These are phyloP conservation scores for Goniomonas avonlea DNA, from an alignment of 78 protist species.

Conservation along the genomic window DNA sequence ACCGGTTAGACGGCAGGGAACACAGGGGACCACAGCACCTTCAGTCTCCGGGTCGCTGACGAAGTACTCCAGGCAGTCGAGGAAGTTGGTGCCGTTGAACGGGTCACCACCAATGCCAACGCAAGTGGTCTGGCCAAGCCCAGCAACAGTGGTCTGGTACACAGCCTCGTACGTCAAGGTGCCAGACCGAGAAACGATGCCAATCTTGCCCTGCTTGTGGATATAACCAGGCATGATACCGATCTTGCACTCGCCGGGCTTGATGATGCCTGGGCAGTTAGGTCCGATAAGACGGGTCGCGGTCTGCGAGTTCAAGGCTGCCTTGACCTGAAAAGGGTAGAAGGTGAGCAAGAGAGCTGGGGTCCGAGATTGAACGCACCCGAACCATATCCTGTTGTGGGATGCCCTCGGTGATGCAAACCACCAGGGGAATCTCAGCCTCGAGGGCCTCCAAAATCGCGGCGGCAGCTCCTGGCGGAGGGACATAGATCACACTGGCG, in stretches of 20 bases:
- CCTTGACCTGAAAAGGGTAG: conserved; percentile 56
- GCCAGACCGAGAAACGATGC: conserved; percentile 95
- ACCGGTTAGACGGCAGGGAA: too few relatives aligned
- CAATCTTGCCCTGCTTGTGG: conserved; percentile 87
- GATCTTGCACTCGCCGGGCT: conserved; percentile 98
- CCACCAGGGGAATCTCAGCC: conserved; percentile 75
- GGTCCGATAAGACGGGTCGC: conserved; percentile 93
- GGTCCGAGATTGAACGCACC: neutral
- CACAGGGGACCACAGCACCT: conserved; percentile 57
- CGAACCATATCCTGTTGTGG: conserved; percentile 80
- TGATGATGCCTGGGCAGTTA: conserved; percentile 97
- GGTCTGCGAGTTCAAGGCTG: conserved; percentile 52
- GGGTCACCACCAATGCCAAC: conserved; percentile 99
- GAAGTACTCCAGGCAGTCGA: conserved; percentile 84
- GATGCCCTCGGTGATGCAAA: conserved; percentile 96
- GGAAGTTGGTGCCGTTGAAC: conserved; percentile 98
- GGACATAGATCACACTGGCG: conserved; percentile 91
- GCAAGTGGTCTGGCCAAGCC: conserved; percentile 88
- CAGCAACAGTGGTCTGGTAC: conserved; percentile 85
- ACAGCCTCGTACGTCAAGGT: conserved; percentile 99
- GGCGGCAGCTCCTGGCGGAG: conserved; percentile 63
- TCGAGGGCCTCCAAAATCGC: conserved; percentile 90
- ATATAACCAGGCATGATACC: conserved; percentile 99
- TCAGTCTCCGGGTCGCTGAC: conserved; percentile 83
- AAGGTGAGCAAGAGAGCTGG: neutral